These are phyloP conservation scores for Pythium dissotocum DNA, from an alignment of 352 stramenopile genomes.

Conservation along the genomic window DNA sequence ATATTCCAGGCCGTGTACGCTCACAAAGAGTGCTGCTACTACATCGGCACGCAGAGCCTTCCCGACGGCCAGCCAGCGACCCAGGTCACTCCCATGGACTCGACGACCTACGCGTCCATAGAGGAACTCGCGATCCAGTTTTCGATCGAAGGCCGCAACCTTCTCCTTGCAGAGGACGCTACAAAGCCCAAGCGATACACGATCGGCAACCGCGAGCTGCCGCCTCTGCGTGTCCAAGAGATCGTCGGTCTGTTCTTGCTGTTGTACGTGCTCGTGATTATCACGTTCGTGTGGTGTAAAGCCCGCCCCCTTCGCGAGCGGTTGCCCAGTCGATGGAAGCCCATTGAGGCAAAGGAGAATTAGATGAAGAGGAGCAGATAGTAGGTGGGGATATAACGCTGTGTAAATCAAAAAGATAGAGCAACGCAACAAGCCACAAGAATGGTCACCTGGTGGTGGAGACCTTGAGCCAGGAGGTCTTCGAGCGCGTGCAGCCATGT, in stretches of 20 bases:
- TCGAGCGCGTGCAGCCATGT: neutral
- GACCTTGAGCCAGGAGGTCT: neutral
- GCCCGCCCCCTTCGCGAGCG: conserved; percentile 65
- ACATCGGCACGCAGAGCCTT: conserved; percentile 74
- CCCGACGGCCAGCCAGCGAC: conserved; percentile 66
- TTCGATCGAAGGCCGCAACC: conserved; percentile 63
- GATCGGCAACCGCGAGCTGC: conserved; percentile 18
- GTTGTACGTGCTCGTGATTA: conserved; percentile 65
- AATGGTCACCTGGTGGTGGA: neutral
- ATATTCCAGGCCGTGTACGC: conserved; percentile 83
- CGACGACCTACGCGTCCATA: conserved; percentile 76
- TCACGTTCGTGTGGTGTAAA: conserved; percentile 79
- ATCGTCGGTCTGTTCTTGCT: conserved; percentile 71
- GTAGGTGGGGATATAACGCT: neutral
- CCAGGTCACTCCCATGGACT: conserved; percentile 61
- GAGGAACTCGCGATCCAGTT: conserved; percentile 82
- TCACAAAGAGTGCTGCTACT: conserved; percentile 86
- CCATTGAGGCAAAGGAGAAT: conserved; percentile 71
- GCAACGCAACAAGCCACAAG: neutral
- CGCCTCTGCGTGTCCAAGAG: conserved; percentile 42
- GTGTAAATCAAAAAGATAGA: conserved; percentile 8
- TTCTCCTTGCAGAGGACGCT: conserved; percentile 53
- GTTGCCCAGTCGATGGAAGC: conserved; percentile 79
- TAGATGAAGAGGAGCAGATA: conserved; percentile 20
- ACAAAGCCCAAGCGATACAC: conserved; percentile 18